Evolutionary conservation across 139 green algal species (phyloP), one percentile per base, ranked within the genome.

Genomic region (Spirogloea muscicola): DNA sequence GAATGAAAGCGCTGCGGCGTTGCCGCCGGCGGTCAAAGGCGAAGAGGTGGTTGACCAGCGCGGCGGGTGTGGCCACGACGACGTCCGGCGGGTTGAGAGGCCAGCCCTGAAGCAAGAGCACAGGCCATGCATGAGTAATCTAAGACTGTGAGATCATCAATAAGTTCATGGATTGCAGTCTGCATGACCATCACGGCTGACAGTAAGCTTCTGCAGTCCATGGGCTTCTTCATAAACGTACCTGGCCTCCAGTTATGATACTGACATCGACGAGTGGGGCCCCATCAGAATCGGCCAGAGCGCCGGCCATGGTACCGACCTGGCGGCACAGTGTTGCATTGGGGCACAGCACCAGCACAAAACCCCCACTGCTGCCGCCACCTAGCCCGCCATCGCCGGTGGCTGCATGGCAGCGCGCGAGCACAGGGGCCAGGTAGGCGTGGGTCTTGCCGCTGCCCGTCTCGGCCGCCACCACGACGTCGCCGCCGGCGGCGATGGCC

Each of bases 381-480:
- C 40, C 33, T 31, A 27, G 29, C 29, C 49, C 55, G 33, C 52
- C 55, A 31, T 16, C 55, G 34, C 72, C 66, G 3, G n/a, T 25
- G 36, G 36, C 63, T 72, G 18, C 46, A 9, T 16, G 9, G 52
- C 43, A 51, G 43, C 43, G 43, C 43, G 21, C 27, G 0, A 90
- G 74, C 1, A 98, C 64, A 3, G 94, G 93, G 0, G 76, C 83
- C 3, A 97, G 70, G 84, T 97, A 98, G 1, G 90, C 84, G 0
- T 96, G 82, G 2, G 93, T 98, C 77, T 98, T 98, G 74, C 94
- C 94, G 66, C 91, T 96, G 61, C 94, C 93, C 2, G 93, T 98
- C 72, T 98, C 93, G 4, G 92, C 88, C 1, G 93, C 89, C 9
- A 98, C 67, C 4, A 96, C 91, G 0, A 88, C 80, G 67, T 92